Base-by-base conservation (phyloP, 345 rosid genomes). In the Camelina hispida region DNA sequence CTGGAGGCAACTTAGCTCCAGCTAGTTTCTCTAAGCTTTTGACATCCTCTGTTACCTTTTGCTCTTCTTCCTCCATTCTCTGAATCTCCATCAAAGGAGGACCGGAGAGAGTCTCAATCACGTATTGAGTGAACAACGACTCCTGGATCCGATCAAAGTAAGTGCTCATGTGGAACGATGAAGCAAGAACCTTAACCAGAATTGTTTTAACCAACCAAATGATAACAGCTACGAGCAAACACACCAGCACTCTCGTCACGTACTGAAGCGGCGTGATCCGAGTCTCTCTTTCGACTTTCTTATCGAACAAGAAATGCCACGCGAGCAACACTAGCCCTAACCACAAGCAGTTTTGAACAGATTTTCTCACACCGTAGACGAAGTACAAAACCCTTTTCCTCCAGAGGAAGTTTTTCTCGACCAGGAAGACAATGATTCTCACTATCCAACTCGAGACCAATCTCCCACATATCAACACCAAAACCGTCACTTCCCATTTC, bases 121-220 rank as follows among this genome's bases (percentile, higher is more conserved):
- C 89, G 22, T 72, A 89, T 34, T 89, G 95, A 48, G 83, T 84
- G 64, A 86, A 89, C 60, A 89, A 54, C 0, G 95, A 82, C 35
- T 89, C 95, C 12, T 86, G 92, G 70, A 89, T 87, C 76, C 95
- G 76, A 66, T 87, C 95, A 34, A 89, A 89, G 71, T 87, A 89
- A 18, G 91, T 83, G 42, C 89, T 89, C 42, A 89, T 87, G 61
- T 89, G 95, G 73, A 89, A 89, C 1, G 85, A 85, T 1, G 88
- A 87, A 37, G 95, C 91, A 37, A 87, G 66, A 15, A 87, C 88
- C 57, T 89, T 89, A 5, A 87, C 91, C 63, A 89, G 69, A 25
- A 90, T 73, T 10, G 90, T 90, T 73, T 90, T 90, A 2, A 85
- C 47, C 68, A 90, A 67, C 93, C 96, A 90, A 10, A 90, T 68